phyloP scores from a whole-genome alignment of 2,329 filamentous ascomycete species.

The Ceratocystis smalleyi region DNA sequence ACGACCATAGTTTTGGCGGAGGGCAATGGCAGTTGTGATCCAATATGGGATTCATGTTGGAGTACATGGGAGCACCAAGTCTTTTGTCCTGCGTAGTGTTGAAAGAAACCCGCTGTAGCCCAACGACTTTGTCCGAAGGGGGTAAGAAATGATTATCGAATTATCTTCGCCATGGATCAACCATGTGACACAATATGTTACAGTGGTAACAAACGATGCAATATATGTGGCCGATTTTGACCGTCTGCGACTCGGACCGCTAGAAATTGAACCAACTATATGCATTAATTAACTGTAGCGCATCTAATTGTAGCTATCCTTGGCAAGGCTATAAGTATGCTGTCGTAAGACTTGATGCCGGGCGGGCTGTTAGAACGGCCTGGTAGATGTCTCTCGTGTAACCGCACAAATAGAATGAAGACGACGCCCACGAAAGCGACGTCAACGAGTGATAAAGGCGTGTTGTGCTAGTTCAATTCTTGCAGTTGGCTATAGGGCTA shows the following conservation, averaged over 20 bases:
- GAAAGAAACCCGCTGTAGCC: too few species aligned
- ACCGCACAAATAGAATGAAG: background rate
- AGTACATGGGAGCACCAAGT: background rate
- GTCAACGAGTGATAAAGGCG: background rate
- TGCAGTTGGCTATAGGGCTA: background rate
- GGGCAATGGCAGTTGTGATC: background rate
- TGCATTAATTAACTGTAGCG: too few species aligned
- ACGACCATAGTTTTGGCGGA: background rate
- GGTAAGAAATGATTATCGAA: too few species aligned
- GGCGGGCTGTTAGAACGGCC: background rate
- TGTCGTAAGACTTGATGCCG: background rate
- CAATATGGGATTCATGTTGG: background rate
- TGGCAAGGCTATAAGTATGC: background rate
- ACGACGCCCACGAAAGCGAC: background rate
- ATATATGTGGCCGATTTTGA: background rate
- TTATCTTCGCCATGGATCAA: too few species aligned
- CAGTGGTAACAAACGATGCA: too few species aligned
- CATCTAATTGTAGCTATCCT: too few species aligned
- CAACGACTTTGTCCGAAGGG: too few species aligned
- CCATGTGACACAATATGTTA: too few species aligned
- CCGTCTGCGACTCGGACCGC: background rate
- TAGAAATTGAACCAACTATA: background rate
- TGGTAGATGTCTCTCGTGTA: background rate
- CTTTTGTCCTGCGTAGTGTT: too few species aligned
- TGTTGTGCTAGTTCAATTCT: background rate